Percentiles rank a stretch among this genome's conserved stretches.
These are phyloP conservation scores for Hericium rajendrae DNA, from an alignment of 768 basidiomycete genomes.

Conservation along the genomic window DNA sequence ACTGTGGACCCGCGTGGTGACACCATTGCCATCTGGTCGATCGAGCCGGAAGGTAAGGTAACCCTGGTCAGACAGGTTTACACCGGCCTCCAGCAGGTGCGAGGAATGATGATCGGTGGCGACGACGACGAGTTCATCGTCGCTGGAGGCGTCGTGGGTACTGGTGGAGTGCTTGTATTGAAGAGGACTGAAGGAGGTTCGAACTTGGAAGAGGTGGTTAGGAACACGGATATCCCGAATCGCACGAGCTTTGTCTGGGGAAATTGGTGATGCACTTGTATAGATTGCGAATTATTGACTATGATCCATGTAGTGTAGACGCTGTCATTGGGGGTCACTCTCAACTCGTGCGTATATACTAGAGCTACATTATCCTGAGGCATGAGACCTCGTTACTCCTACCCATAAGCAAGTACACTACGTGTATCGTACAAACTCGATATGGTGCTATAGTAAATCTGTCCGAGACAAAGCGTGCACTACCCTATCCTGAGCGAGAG, in stretches of 20 bases:
- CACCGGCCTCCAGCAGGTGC: conserved; percentile 53
- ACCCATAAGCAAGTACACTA: neutral
- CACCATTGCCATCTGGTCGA: conserved; percentile 52
- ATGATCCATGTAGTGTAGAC: too few species aligned
- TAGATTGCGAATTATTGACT: neutral
- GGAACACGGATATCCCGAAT: conserved; percentile 42
- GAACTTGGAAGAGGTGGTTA: conserved; percentile 40
- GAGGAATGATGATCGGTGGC: conserved; percentile 52
- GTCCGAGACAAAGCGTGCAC: too few species aligned
- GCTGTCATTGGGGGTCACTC: neutral
- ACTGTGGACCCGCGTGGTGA: conserved; percentile 44
- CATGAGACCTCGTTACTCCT: neutral
- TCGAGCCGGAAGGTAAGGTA: conserved; percentile 29
- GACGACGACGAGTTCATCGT: conserved; percentile 44
- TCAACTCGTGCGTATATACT: neutral
- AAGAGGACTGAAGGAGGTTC: conserved; percentile 44
- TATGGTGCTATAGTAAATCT: neutral
- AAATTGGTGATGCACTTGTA: neutral
- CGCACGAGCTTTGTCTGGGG: conserved; percentile 48
- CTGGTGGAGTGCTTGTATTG: conserved; percentile 47
- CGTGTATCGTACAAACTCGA: neutral
- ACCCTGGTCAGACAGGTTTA: conserved; percentile 43
- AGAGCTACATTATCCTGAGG: neutral
- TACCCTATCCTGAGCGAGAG: too few species aligned
- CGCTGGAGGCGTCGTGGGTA: conserved; percentile 43